Evolutionary conservation across 1,284 basidiomycete genomes (phyloP).

Genomic region (Ustilago vetiveriae): DNA sequence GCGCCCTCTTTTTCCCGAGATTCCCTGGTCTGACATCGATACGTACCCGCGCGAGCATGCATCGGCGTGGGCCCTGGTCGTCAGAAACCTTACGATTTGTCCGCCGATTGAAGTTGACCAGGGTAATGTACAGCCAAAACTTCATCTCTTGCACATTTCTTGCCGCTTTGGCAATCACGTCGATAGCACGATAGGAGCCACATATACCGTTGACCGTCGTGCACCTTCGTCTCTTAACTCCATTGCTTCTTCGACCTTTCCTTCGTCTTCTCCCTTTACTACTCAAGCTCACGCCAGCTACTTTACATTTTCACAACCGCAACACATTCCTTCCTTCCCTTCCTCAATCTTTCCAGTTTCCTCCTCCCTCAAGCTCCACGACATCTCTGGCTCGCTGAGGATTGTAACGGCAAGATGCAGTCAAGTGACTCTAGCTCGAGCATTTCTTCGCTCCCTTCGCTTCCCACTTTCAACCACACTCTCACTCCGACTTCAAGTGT

Average conservation of each 20-base stretch:
- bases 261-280: background rate
- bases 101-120: no score
- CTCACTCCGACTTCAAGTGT: constrained; percentile 13
- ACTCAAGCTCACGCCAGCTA: background rate
- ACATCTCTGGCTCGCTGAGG: background rate
- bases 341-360: background rate
- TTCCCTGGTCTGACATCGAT: constrained; percentile 1
- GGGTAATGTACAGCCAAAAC: no score
- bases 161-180: background rate
- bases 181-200: background rate
- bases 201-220: background rate
- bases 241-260: background rate
- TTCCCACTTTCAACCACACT: constrained; percentile 21
- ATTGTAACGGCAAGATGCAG: constrained; percentile 13
- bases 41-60: background rate
- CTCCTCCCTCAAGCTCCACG: background rate
- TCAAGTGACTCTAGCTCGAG: constrained; percentile 14
- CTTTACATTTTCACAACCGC: background rate
- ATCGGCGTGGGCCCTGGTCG: no score
- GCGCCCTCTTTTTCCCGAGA: constrained; percentile 10
- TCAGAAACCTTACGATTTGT: no score
- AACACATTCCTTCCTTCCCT: background rate
- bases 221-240: constrained; percentile 2
- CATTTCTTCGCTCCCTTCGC: constrained; percentile 24
- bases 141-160: background rate